phyloP scores from a whole-genome alignment of 306 rosid species.

The Alnus rubra region DNA sequence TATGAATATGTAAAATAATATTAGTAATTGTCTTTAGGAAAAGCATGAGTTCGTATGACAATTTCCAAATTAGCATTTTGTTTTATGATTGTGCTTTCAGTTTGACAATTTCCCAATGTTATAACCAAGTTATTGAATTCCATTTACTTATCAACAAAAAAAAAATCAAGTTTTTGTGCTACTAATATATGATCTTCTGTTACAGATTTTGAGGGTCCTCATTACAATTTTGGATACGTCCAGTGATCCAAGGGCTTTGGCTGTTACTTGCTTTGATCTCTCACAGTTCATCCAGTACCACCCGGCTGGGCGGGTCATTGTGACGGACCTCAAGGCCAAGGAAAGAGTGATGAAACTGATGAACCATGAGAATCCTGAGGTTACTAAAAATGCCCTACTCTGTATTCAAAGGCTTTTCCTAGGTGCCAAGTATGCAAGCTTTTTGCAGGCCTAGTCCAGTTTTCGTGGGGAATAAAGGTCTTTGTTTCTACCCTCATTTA shows the following conservation, averaged over 20 bases:
- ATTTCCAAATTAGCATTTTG: background rate
- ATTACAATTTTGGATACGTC: constrained; percentile 86
- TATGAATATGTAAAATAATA: background rate
- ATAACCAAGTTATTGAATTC: background rate
- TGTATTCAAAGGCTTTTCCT: constrained; percentile 97
- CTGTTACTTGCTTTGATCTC: constrained; percentile 90
- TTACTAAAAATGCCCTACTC: constrained; percentile 89
- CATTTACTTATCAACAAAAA: too few species aligned
- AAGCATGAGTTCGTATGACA: background rate
- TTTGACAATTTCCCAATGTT: background rate
- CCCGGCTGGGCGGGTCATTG: constrained; percentile 86
- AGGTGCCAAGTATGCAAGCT: constrained; percentile 94
- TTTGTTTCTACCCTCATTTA: constrained; percentile 17
- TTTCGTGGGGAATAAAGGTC: constrained; percentile 15
- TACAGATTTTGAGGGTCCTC: constrained; percentile 88
- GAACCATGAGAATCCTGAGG: constrained; percentile 94
- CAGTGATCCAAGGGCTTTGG: constrained; percentile 79
- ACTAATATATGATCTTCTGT: constrained; percentile 28
- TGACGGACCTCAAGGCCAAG: constrained; percentile 91
- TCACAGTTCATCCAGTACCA: constrained; percentile 89
- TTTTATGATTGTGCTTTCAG: background rate
- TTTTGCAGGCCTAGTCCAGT: constrained; percentile 74
- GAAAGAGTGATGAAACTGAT: constrained; percentile 93
- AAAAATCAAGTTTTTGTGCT: background rate
- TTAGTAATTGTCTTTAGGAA: background rate